Percentiles rank a stretch among this genome's conserved stretches.
Conservation (phyloP, 2,329 filamentous ascomycete species). For the Cladophialophora immunda region DNA sequence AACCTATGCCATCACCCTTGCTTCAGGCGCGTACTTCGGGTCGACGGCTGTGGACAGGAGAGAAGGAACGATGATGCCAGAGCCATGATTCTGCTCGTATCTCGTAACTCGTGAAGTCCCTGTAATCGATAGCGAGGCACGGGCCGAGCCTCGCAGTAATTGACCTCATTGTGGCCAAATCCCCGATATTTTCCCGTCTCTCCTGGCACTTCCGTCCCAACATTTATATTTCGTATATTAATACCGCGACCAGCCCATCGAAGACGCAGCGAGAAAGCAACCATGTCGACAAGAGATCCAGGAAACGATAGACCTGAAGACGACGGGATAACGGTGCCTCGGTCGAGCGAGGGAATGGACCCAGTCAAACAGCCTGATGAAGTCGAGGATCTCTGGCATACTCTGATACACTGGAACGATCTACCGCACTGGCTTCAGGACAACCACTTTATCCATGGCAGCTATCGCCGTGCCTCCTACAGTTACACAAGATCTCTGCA, state of each 20-base stretch:
- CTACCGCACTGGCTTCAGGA: slow-evolving; percentile 66
- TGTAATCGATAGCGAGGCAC: slow-evolving; percentile 1
- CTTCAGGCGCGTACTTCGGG: not conserved
- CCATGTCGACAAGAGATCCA: not conserved
- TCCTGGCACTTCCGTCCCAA: not conserved
- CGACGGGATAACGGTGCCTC: not conserved
- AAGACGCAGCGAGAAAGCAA: slow-evolving; percentile 2
- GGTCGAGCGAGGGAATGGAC: not conserved
- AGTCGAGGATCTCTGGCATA: slow-evolving; percentile 44
- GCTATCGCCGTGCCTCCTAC: slow-evolving; percentile 70
- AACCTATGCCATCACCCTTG: not conserved
- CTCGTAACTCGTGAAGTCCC: not conserved
- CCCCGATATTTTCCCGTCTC: not conserved
- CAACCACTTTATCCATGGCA: slow-evolving; percentile 73
- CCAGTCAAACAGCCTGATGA: slow-evolving; percentile 25
- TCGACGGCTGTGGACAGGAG: not conserved
- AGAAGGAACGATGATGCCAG: not conserved
- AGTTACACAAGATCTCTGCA: slow-evolving; percentile 67
- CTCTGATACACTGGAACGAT: slow-evolving; percentile 57
- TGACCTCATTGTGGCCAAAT: not conserved
- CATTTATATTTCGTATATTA: slow-evolving; percentile 11
- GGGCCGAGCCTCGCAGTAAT: slow-evolving; percentile 6
- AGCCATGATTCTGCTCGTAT: not conserved
- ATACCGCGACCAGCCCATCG: slow-evolving; percentile 19
- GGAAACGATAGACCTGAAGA: not conserved